Base-by-base conservation (phyloP, 164 flowering plant species). In the Kingdonia uniflora region DNA sequence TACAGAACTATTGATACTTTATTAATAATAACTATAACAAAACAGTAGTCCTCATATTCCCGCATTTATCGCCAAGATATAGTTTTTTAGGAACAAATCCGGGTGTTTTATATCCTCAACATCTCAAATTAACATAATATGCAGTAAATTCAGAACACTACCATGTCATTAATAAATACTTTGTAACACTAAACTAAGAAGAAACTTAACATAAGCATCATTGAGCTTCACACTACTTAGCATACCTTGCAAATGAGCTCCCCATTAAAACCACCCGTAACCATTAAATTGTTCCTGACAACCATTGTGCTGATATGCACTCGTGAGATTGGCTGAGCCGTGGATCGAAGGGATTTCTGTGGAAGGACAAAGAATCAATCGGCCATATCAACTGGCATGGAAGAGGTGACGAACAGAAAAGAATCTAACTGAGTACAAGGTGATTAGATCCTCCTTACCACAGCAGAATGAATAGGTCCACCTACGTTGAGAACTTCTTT, bases 241-340 rank as follows among this genome's bases (percentile, higher is more conserved):
- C 22, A 14, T 77, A 91, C 98, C 98, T 91, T 91, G 71, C 90
- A 85, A 39, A 91, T 75, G 16, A 91, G 92, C 69, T 91, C 98
- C 55, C 98, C 98, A n/a, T 74, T 89, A 60, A 87, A 87, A 26
- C 98, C 98, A 56, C 98, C 98, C 17, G 90, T 92, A 4, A 76
- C 96, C 74, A 85, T 39, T 44, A 91, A 60, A 59, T 85, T 74
- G 19, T 87, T 85, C 58, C 80, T 83, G 38, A 85, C 78, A 53
- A 80, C 66, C 95, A 91, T 85, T 6, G 96, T 85, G 68, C 96
- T 85, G 55, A 85, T 77, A 56, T 85, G 95, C 13, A 91, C 87
- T 63, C 96, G 68, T 12, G 88, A 76, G 19, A 91, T 70, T 2
- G 86, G 40, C 56, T 82, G 90, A 11, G 77, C 55, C 21, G 73